Evolutionary conservation across 129 eudicot genomes (phyloP), one percentile per base, ranked within the genome.

Genomic region (Artemisia argyi): DNA sequence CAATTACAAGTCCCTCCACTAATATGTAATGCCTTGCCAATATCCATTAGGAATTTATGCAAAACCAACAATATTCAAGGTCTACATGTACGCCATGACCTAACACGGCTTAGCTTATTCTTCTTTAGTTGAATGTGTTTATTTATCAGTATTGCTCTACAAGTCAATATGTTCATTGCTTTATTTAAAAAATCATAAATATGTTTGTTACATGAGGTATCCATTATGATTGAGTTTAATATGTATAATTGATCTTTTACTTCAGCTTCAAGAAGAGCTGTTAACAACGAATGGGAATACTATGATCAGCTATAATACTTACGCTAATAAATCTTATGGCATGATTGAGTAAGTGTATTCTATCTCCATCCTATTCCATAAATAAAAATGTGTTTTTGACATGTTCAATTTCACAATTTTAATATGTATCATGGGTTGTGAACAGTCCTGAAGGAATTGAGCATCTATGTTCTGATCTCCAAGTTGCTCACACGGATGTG

Each of bases 401-500:
- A 24, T 16, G 53, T 59, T 30, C 12, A 55, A 67, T n/a, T 61
- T 65, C 20, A 65, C 57, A 22, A 22, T 7, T 67, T 28, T 61
- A 14, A 61, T 60, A 7, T 4, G 1, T 44, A 15, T 20, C 10
- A 74, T 15, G 42, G 16, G 3, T 59, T 70, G 22, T 57, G 61
- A 64, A 61, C 83, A 91, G 97, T 30, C 22, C 22, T 0, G 22
- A 20, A 20, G 22, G 22, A 70, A 86, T 91, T 30, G 97, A 86
- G 79, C 17, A 76, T 62, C 83, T 91, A 0, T 91, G 96, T 70
- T 86, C 87, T 49, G 92, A 91, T 78, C 63, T 88, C 63, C 86
- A 86, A 74, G 90, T 91, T 48, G 96, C 80, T 61, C 92, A 85
- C 65, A 86, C 90, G 1, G 92, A 91, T 76, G 90, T 86, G 65